Conservation (phyloP, 2,329 filamentous ascomycete genomes). For the Lecanosticta acicola region DNA sequence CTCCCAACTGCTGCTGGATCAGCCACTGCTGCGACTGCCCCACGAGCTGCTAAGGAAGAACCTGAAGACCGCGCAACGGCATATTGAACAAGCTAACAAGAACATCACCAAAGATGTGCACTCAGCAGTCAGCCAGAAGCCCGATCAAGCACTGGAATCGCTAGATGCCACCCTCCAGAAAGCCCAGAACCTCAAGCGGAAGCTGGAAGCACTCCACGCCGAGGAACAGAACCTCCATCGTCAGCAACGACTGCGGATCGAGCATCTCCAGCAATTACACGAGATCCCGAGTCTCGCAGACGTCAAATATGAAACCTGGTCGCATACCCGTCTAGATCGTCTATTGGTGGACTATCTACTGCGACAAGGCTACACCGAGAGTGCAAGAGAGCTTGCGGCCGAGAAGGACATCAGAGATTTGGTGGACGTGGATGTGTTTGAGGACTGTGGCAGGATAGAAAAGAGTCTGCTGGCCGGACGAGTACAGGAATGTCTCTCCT, state of each 20-base stretch:
- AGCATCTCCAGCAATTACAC: conserved; percentile 76
- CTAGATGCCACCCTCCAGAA: conserved; percentile 80
- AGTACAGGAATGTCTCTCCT: conserved; percentile 73
- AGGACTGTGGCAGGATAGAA: conserved; percentile 72
- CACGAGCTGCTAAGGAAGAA: conserved; percentile 91
- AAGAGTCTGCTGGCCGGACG: conserved; percentile 62
- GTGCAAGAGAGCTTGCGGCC: conserved; percentile 66
- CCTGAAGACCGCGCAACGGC: conserved; percentile 77
- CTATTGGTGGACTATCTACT: conserved; percentile 90
- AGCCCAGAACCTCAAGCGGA: conserved; percentile 82
- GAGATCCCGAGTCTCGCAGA: conserved; percentile 76
- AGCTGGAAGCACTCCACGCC: conserved; percentile 68
- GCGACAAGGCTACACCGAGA: conserved; percentile 73
- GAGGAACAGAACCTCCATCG: conserved; percentile 74
- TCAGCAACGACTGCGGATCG: conserved; percentile 69
- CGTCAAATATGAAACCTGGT: conserved; percentile 91
- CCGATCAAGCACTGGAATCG: conserved; percentile 68
- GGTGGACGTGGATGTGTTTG: conserved; percentile 84
- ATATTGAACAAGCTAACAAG: conserved; percentile 65
- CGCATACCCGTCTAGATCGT: conserved; percentile 70
- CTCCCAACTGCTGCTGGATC: conserved; percentile 75
- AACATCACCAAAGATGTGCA: conserved; percentile 55
- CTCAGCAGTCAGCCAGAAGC: conserved; percentile 44
- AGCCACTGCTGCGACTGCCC: conserved; percentile 86
- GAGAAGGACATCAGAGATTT: conserved; percentile 73